phyloP scores from a whole-genome alignment of 345 rosid species.

The Acer yangbiense region DNA sequence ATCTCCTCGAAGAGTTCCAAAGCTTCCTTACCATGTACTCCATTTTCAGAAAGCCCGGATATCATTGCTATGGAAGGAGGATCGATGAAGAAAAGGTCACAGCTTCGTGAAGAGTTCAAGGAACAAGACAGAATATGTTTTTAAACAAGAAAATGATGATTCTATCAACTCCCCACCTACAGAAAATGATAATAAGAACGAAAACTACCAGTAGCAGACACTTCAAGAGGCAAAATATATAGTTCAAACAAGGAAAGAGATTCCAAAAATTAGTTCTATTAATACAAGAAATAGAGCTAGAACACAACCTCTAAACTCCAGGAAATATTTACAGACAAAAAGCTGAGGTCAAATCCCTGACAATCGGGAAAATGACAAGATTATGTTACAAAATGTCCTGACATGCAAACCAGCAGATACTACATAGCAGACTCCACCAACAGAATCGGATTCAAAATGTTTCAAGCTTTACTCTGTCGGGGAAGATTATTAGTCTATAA shows the following conservation, averaged over 20 bases:
- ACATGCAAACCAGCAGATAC: background rate
- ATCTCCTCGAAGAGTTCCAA: conserved; percentile 58
- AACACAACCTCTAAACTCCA: background rate
- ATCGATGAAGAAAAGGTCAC: too few relatives aligned
- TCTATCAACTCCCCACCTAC: too few relatives aligned
- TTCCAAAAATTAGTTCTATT: conserved; percentile 7
- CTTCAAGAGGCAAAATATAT: background rate
- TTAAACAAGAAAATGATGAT: background rate
- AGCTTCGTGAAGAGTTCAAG: too few relatives aligned
- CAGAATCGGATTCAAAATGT: background rate
- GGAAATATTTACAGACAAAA: conserved; percentile 16
- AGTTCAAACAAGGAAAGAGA: background rate
- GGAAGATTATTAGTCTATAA: background rate
- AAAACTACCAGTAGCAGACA: background rate
- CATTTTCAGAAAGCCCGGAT: conserved; percentile 52
- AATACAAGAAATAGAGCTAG: background rate
- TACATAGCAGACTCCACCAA: background rate
- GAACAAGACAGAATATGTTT: too few relatives aligned
- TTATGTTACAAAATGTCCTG: background rate
- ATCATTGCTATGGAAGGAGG: conserved; percentile 35
- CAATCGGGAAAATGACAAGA: background rate
- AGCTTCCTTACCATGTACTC: conserved; percentile 43
- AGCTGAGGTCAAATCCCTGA: conserved; percentile 3
- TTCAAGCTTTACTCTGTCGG: background rate
- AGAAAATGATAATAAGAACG: too few relatives aligned